Conservation (phyloP, 345 rosid species). For the Euclidium syriacum region DNA sequence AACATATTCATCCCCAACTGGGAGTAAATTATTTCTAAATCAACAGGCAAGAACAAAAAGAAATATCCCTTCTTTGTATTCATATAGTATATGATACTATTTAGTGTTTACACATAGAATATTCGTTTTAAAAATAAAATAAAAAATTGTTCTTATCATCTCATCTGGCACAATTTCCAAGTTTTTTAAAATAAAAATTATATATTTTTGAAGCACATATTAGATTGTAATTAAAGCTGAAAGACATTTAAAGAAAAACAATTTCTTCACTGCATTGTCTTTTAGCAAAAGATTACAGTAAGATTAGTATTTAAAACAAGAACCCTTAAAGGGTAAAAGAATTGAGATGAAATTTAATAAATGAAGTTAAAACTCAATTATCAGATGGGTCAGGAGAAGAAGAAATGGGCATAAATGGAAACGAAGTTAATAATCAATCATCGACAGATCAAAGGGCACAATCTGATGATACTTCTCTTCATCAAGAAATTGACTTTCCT, state of each 20-base stretch:
- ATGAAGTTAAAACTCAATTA: background rate
- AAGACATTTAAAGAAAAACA: constrained; percentile 4
- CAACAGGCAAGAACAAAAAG: background rate
- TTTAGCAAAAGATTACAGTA: constrained; percentile 23
- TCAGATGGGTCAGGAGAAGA: constrained; percentile 84
- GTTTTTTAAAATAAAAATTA: background rate
- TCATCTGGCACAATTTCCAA: constrained; percentile 1
- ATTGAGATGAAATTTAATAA: constrained; percentile 3
- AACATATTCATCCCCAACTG: constrained; percentile 11
- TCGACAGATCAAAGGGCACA: constrained; percentile 43
- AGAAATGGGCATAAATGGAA: constrained; percentile 46
- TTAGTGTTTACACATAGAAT: background rate
- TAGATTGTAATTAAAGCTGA: background rate
- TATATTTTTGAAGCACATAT: background rate
- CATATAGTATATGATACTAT: too few species aligned
- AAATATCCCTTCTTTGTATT: background rate
- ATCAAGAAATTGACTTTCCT: constrained; percentile 46
- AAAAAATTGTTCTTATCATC: too few species aligned
- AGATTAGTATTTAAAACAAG: background rate
- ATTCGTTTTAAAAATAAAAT: too few species aligned
- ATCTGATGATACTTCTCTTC: constrained; percentile 39
- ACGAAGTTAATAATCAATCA: constrained; percentile 31
- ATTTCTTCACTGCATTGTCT: constrained; percentile 19
- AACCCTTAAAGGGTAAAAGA: constrained; percentile 15
- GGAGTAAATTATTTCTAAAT: background rate